phyloP scores from a whole-genome alignment of 352 stramenopile genomes.

The Globisporangium canariense region DNA sequence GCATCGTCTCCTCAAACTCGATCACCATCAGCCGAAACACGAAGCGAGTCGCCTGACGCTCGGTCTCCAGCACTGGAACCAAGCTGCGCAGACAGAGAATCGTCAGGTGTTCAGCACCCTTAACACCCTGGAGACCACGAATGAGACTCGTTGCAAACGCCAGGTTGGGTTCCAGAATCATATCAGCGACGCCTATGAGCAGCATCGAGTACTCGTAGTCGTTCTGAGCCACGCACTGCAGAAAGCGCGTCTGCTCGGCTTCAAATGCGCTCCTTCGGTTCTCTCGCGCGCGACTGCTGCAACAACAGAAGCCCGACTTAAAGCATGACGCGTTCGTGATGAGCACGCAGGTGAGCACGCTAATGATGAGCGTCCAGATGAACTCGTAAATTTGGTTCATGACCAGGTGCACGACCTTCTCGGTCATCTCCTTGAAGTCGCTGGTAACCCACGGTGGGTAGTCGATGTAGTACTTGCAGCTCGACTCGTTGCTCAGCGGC shows the following conservation, averaged over 20 bases:
- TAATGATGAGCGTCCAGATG: conserved; percentile 31
- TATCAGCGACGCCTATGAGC: conserved; percentile 38
- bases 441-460: not conserved
- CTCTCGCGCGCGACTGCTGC: conserved; percentile 35
- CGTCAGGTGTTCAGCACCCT: conserved; percentile 2
- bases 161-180: conserved; percentile 49
- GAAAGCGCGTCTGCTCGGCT: conserved; percentile 28
- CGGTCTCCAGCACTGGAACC: conserved; percentile 44
- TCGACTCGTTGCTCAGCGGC: conserved; percentile 20
- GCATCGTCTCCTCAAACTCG: conserved; percentile 23
- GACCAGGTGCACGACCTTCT: conserved; percentile 20
- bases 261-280: conserved; percentile 41
- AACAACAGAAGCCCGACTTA: conserved; percentile 53
- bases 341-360: conserved; percentile 29
- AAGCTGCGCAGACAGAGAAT: conserved; percentile 37
- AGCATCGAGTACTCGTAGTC: conserved; percentile 71
- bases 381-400: conserved; percentile 32
- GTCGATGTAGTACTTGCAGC: conserved; percentile 27
- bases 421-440: conserved; percentile 6
- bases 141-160: conserved; percentile 24
- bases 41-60: conserved; percentile 42
- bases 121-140: conserved; percentile 4
- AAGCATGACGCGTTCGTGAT: conserved; percentile 51
- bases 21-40: conserved; percentile 41
- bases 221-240: conserved; percentile 59